phyloP scores from a whole-genome alignment of 345 rosid species.

The Durio zibethinus region DNA sequence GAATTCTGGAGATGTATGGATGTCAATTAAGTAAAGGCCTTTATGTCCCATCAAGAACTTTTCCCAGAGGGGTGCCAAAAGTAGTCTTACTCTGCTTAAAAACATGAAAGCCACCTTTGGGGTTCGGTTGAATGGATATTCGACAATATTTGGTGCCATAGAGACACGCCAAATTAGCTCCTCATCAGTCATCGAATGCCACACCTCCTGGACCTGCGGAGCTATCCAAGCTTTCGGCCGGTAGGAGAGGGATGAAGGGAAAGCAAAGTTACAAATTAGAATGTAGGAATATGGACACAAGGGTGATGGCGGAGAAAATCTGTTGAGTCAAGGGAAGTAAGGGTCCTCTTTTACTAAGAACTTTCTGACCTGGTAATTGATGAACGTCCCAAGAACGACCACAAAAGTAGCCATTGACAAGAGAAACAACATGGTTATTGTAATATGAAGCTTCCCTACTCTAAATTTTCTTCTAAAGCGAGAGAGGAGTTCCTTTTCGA shows the following conservation, averaged over 20 bases:
- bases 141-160: conserved; percentile 9
- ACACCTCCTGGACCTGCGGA: background rate
- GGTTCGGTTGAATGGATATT: conserved; percentile 19
- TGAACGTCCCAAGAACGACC: conserved; percentile 22
- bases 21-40: conserved; percentile 45
- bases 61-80: conserved; percentile 52
- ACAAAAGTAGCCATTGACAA: conserved; percentile 22
- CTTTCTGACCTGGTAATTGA: conserved; percentile 15
- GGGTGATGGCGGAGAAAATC: background rate
- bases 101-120: conserved; percentile 54
- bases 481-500: conserved; percentile 15
- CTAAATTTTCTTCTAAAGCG: conserved; percentile 17
- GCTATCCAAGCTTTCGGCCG: background rate
- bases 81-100: conserved; percentile 40
- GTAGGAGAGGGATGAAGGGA: background rate
- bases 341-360: conserved; percentile 19
- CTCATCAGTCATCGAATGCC: conserved; percentile 41
- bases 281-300: background rate
- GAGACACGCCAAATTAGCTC: conserved; percentile 33
- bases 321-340: conserved; percentile 10
- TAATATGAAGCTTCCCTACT: conserved; percentile 9
- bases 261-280: conserved; percentile 15
- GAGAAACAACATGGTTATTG: conserved; percentile 14
- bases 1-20: conserved; percentile 43
- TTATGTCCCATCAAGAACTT: conserved; percentile 40